Evolutionary conservation across 2,329 filamentous ascomycete genomes (phyloP).

Genomic region (Scolecobasidium constrictum): DNA sequence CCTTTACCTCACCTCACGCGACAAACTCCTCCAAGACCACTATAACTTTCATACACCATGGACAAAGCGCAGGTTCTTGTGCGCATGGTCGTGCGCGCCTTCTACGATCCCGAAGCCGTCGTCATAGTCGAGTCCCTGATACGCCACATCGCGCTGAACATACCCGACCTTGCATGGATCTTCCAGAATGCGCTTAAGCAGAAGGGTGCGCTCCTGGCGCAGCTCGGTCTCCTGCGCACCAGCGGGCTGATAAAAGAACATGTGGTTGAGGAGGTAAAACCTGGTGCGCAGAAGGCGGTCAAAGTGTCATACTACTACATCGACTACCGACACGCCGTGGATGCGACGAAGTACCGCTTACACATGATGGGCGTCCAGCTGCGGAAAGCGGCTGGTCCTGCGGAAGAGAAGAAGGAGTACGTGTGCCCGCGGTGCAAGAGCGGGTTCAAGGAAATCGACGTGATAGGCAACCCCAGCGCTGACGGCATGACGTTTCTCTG

Average conservation of each 20-base stretch:
- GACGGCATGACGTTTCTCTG: conserved; percentile 60
- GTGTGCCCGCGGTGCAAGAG: conserved; percentile 71
- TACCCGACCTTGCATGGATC: conserved; percentile 28
- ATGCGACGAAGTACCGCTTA: conserved; percentile 91
- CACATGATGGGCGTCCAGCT: conserved; percentile 82
- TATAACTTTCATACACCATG: too few species aligned
- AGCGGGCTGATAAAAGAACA: conserved; percentile 78
- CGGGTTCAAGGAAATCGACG: conserved; percentile 84
- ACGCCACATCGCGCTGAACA: conserved; percentile 48
- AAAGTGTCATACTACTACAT: conserved; percentile 95
- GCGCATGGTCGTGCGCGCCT: conserved; percentile 74
- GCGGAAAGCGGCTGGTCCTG: conserved; percentile 69
- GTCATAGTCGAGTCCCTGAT: conserved; percentile 72
- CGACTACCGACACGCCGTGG: conserved; percentile 86
- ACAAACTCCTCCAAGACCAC: too few species aligned
- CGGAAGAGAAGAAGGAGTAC: conserved; percentile 80
- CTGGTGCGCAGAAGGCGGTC: conserved; percentile 70
- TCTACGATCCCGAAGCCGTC: conserved; percentile 77
- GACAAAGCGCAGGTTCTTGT: conserved; percentile 43
- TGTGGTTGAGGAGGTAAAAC: conserved; percentile 64
- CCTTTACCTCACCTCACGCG: too few species aligned
- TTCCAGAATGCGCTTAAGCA: conserved; percentile 67
- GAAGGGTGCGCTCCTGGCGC: conserved; percentile 81
- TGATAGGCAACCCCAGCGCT: conserved; percentile 60
- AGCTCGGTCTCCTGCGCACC: conserved; percentile 74